Percentiles rank a stretch among this genome's conserved stretches.
Conservation (phyloP, 2,329 filamentous ascomycete genomes). For the Exophiala calicioides region DNA sequence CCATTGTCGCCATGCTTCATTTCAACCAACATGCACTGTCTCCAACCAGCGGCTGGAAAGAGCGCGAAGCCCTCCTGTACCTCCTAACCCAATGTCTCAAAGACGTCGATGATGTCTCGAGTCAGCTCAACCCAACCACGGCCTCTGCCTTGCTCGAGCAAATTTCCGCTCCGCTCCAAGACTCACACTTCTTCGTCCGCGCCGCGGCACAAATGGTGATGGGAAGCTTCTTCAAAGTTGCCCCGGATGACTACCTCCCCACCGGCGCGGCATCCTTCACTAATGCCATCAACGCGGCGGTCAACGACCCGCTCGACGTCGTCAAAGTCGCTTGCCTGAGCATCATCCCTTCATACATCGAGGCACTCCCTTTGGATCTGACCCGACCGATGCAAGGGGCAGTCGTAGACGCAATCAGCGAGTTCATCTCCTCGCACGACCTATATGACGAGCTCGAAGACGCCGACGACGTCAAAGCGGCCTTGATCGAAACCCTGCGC, state of each 20-base stretch:
- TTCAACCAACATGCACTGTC: constrained; percentile 53
- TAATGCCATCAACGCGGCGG: constrained; percentile 71
- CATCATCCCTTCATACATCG: constrained; percentile 70
- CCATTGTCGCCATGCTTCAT: constrained; percentile 78
- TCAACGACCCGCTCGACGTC: constrained; percentile 75
- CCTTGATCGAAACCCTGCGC: constrained; percentile 81
- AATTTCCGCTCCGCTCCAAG: constrained; percentile 72
- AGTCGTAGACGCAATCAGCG: constrained; percentile 62
- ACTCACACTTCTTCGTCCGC: constrained; percentile 73
- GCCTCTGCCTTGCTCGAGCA: constrained; percentile 76
- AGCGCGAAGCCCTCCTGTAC: constrained; percentile 79
- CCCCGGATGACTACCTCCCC: constrained; percentile 54
- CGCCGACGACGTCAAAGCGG: constrained; percentile 87
- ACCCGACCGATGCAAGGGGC: constrained; percentile 61
- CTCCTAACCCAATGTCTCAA: constrained; percentile 80
- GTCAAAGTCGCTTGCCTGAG: constrained; percentile 92
- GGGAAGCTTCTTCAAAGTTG: constrained; percentile 73
- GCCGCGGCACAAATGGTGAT: constrained; percentile 86
- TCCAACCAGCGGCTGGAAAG: constrained; percentile 55
- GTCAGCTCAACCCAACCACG: constrained; percentile 67
- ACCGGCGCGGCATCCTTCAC: constrained; percentile 51
- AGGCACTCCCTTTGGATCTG: constrained; percentile 52
- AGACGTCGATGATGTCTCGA: constrained; percentile 78
- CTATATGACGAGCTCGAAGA: constrained; percentile 75
- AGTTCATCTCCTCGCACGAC: constrained; percentile 79